A percentile compares a stretch with the other conserved stretches of the same genome.
Conservation (phyloP, 225 moss, liverwort and hornwort species). For the Antitrichia curtipendula region DNA sequence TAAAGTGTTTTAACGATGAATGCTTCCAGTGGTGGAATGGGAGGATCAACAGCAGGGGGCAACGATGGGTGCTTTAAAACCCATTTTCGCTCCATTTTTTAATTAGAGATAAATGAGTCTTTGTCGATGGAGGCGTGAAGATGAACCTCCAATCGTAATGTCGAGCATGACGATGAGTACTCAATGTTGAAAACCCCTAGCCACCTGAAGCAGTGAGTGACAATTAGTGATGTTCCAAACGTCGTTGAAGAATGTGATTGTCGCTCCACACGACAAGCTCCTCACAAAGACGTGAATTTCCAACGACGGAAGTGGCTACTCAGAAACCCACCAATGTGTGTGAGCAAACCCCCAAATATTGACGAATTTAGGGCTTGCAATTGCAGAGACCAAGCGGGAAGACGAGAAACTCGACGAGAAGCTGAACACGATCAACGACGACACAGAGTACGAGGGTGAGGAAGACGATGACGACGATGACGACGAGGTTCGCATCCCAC, state of each 20-base stretch:
- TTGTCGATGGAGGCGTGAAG: not conserved
- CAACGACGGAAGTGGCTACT: not conserved
- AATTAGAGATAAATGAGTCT: too few species aligned
- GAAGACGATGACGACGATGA: not conserved
- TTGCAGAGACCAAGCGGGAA: conserved; percentile 22
- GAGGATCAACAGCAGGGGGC: not conserved
- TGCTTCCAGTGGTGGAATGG: not conserved
- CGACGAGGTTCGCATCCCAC: not conserved
- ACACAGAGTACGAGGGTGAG: not conserved
- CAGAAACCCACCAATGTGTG: not conserved
- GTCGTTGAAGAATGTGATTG: not conserved
- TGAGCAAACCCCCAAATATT: not conserved
- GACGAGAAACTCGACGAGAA: conserved; percentile 17
- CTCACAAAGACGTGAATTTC: not conserved
- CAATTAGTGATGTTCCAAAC: not conserved
- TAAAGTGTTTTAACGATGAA: not conserved
- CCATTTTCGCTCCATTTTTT: not conserved
- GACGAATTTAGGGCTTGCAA: not conserved
- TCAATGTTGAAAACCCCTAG: not conserved
- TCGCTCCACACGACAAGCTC: not conserved
- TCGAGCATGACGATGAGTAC: not conserved
- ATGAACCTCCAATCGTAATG: not conserved
- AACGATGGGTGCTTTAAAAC: not conserved
- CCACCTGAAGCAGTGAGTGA: not conserved
- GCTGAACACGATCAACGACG: conserved; percentile 10